Percentiles rank a stretch among this genome's conserved stretches.
Evolutionary conservation across 306 rosid species (phyloP).

Genomic region (Phaseolus lunatus): DNA sequence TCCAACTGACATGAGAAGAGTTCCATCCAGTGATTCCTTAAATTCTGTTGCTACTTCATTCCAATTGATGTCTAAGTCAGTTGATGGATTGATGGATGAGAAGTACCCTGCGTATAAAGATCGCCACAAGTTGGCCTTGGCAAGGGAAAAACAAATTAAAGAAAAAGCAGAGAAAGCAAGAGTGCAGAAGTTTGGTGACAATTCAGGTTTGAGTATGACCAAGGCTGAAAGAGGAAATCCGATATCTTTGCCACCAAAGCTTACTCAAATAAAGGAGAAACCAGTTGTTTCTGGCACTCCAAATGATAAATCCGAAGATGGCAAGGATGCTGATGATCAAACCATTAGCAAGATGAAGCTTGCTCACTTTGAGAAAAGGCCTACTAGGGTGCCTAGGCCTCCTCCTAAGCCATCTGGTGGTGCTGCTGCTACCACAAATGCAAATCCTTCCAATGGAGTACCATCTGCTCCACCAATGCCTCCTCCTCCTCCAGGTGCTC

Average conservation of each 20-base stretch:
- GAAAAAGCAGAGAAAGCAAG: conserved; percentile 92
- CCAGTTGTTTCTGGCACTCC: conserved; percentile 56
- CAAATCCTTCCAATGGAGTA: conserved; percentile 62
- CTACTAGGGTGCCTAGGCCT: conserved; percentile 87
- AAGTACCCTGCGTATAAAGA: conserved; percentile 93
- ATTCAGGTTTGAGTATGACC: conserved; percentile 54
- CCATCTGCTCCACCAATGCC: conserved; percentile 58
- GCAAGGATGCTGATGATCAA: conserved; percentile 62
- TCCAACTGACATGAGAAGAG: conserved; percentile 59
- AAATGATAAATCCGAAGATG: conserved; percentile 66
- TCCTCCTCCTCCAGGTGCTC: conserved; percentile 77
- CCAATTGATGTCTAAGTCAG: conserved; percentile 96
- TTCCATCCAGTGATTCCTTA: conserved; percentile 63
- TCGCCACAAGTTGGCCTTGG: conserved; percentile 90
- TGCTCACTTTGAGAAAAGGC: conserved; percentile 84
- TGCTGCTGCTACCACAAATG: conserved; percentile 50
- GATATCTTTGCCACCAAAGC: conserved; percentile 72
- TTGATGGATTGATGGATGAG: conserved; percentile 78
- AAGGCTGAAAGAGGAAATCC: conserved; percentile 63
- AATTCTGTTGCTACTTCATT: conserved; percentile 81
- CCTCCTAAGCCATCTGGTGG: conserved; percentile 76
- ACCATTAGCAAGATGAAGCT: conserved; percentile 82
- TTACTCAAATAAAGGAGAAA: conserved; percentile 77
- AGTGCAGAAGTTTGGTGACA: conserved; percentile 72
- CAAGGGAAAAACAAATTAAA: conserved; percentile 82